phyloP scores from a whole-genome alignment of 208 protist species.

The Trypanosoma cruzi region DNA sequence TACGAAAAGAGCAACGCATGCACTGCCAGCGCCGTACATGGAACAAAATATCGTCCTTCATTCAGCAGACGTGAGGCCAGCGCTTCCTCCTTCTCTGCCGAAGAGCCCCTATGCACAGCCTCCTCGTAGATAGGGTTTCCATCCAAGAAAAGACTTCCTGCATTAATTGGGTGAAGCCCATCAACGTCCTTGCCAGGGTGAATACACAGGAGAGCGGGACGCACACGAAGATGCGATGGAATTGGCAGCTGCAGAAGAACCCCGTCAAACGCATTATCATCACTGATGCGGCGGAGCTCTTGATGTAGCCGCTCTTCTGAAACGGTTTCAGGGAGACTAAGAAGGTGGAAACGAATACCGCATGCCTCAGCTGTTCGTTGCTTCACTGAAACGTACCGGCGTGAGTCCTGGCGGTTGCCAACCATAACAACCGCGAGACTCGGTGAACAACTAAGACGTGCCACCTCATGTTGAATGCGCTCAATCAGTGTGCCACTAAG shows the following conservation, averaged over 20 bases:
- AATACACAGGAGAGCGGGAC: constrained; percentile 60
- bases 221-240: constrained; percentile 88
- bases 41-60: constrained; percentile 64
- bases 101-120: background rate
- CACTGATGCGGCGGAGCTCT: constrained; percentile 40
- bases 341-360: constrained; percentile 44
- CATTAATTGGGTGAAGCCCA: constrained; percentile 92
- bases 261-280: constrained; percentile 42
- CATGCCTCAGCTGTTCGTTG: constrained; percentile 43
- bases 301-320: constrained; percentile 42
- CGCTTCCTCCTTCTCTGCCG: constrained; percentile 16
- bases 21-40: constrained; percentile 63
- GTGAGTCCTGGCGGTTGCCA: constrained; percentile 78
- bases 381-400: constrained; percentile 83
- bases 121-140: constrained; percentile 54
- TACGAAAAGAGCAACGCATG: constrained; percentile 63
- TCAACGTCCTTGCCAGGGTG: constrained; percentile 91
- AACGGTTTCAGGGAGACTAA: constrained; percentile 33
- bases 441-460: constrained; percentile 43
- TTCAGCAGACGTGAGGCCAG: constrained; percentile 35
- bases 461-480: constrained; percentile 36
- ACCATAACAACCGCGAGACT: constrained; percentile 95
- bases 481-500: constrained; percentile 44
- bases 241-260: constrained; percentile 95
- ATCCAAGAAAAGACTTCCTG: constrained; percentile 77